Evolutionary conservation across 768 basidiomycete species (phyloP), one percentile per base, ranked within the genome.

Genomic region (Pleurotus eryngii): DNA sequence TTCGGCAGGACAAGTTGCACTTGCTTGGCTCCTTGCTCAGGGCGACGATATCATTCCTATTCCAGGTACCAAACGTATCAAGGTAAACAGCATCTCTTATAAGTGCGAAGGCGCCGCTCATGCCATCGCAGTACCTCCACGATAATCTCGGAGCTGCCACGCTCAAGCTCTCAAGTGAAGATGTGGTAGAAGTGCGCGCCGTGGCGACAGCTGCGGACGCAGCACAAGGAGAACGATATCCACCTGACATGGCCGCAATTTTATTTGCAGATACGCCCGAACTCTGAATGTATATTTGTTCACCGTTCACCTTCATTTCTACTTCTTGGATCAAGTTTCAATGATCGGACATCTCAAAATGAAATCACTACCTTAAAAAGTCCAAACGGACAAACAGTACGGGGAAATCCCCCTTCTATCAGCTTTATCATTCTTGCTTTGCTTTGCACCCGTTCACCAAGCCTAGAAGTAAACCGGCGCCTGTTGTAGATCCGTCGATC

Each of bases 1-100:
- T 2, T 78, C 80, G 6, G 64, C 75, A 2, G 76, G 77, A 3
- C 81, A 83, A 63, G 67, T 81, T 27, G 62, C 74, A 1, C 71
- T 84, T n/a, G 81, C 79, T 1, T 82, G 77, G 79, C 59, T 81
- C 3, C 73, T 82, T 15, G 74, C 74, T 0, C 77, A 81, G 65
- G 78, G 79, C 2, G 62, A 71, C 12, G 74, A 80, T 51, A 60
- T 82, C 55, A 74, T 81, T 59, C 72, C 79, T 4, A 79, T 82
- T 60, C 79, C 80, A 1, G 80, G 78, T 2, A 79, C 79, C 3
- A 76, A 70, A 49, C 74, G 68, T 30, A 65, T 77, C 61, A 70
- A 71, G 66, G 72, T 73, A 24, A 8, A 48, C 56, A 27, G n/a
- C 27, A 17, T 12, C 4, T 27, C 39, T 40, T 37, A 8, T 39